phyloP scores from a whole-genome alignment of 192 early-diverging fungal genomes.

The Coemansia sp. region DNA sequence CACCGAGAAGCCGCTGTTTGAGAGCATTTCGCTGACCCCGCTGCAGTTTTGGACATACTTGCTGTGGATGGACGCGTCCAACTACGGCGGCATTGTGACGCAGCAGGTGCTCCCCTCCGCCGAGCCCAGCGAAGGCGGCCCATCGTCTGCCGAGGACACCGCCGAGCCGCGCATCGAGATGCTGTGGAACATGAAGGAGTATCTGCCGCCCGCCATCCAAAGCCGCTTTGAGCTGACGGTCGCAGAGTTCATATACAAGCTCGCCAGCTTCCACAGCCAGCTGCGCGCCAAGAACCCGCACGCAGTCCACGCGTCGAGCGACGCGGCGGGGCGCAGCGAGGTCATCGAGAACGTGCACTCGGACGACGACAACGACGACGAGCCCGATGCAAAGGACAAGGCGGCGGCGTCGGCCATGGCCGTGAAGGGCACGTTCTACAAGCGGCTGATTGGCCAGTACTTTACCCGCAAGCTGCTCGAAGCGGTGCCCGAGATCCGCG shows the following conservation, averaged over 20 bases:
- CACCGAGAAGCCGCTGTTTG: constrained; percentile 70
- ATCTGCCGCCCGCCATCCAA: constrained; percentile 75
- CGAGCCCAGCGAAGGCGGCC: background rate
- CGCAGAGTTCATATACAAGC: constrained; percentile 69
- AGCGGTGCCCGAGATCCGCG: constrained; percentile 60
- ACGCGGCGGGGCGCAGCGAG: constrained; percentile 28
- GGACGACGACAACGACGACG: constrained; percentile 4
- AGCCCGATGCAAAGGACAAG: background rate
- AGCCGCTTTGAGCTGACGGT: constrained; percentile 66
- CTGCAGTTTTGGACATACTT: constrained; percentile 75
- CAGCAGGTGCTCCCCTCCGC: constrained; percentile 3
- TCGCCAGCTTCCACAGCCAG: constrained; percentile 54
- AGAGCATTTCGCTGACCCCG: constrained; percentile 66
- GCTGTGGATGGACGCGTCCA: constrained; percentile 91
- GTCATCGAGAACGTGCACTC: constrained; percentile 25
- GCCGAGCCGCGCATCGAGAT: constrained; percentile 59
- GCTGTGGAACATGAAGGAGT: constrained; percentile 91
- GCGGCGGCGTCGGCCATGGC: constrained; percentile 4
- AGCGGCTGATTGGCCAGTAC: constrained; percentile 54
- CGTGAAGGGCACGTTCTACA: constrained; percentile 40
- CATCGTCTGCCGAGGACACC: background rate
- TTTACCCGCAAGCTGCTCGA: constrained; percentile 66
- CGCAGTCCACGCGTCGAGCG: constrained; percentile 1
- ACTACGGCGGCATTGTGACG: constrained; percentile 65
- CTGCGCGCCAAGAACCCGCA: constrained; percentile 32